Evolutionary conservation across 2,329 filamentous ascomycete species (phyloP).

Genomic region (Seiridium unicorne): DNA sequence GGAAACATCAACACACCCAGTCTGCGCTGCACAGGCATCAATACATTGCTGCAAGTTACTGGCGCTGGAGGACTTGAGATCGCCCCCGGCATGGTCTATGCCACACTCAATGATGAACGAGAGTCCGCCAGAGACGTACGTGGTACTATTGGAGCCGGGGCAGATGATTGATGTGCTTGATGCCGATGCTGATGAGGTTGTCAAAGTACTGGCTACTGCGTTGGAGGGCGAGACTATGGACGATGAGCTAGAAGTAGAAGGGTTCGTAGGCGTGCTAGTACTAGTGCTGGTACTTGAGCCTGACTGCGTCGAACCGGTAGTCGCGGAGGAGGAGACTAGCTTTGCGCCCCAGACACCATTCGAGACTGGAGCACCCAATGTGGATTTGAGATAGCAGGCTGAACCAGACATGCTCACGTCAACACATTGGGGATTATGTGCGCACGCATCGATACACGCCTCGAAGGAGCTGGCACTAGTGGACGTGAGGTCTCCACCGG

Average conservation of each 20-base stretch:
- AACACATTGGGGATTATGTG: background rate
- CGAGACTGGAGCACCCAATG: background rate
- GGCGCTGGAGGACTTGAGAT: background rate
- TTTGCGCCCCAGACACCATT: background rate
- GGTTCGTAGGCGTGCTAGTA: background rate
- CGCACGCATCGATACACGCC: background rate
- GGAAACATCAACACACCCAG: background rate
- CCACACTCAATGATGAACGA: conserved; percentile 3
- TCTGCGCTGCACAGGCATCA: background rate
- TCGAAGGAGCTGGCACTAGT: background rate
- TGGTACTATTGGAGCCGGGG: conserved; percentile 14
- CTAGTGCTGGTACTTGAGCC: background rate
- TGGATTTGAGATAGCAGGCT: background rate
- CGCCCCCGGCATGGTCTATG: conserved; percentile 3
- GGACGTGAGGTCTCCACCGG: background rate
- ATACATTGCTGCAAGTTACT: background rate
- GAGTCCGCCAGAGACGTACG: background rate
- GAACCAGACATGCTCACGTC: background rate
- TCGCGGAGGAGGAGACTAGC: background rate
- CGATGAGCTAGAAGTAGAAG: background rate
- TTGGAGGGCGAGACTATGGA: background rate
- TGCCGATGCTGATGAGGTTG: conserved; percentile 10
- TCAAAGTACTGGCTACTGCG: conserved; percentile 3
- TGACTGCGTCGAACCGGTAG: background rate
- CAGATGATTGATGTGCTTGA: conserved; percentile 19